phyloP scores from a whole-genome alignment of 176 grass and related monocot species.

The Carex scoparia region DNA sequence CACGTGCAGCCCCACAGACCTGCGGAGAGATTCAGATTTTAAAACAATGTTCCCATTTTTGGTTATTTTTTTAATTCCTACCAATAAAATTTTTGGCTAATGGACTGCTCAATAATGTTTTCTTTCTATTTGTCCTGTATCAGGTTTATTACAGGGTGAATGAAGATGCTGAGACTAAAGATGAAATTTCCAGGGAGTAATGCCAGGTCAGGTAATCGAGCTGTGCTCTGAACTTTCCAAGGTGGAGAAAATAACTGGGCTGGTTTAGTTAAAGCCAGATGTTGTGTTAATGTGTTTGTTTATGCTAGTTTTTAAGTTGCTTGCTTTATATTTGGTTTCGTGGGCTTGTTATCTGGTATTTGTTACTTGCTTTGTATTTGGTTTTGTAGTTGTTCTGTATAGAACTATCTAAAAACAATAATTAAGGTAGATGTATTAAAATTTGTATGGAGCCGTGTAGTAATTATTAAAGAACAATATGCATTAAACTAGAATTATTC shows the following conservation, averaged over 20 bases:
- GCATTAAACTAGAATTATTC: background rate
- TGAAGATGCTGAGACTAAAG: conserved; percentile 31
- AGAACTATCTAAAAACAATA: background rate
- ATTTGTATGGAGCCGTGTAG: background rate
- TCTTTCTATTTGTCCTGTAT: background rate
- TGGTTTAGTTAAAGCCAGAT: background rate
- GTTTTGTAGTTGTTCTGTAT: background rate
- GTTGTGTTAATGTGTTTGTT: background rate
- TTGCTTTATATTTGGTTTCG: background rate
- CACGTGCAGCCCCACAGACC: too few species aligned
- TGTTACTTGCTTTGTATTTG: background rate
- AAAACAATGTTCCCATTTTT: too few species aligned
- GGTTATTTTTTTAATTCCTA: too few species aligned
- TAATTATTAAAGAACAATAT: background rate
- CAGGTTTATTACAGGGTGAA: conserved; percentile 55
- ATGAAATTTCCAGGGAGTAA: background rate
- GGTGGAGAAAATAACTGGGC: background rate
- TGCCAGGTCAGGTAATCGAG: background rate
- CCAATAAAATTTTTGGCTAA: background rate
- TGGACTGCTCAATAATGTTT: background rate
- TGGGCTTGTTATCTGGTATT: background rate
- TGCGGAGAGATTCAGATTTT: too few species aligned
- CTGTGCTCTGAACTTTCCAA: background rate
- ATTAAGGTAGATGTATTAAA: background rate
- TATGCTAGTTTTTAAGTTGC: background rate